Conservation (phyloP, 371 early-diverging fungal genomes). For the Circinella umbellata region DNA sequence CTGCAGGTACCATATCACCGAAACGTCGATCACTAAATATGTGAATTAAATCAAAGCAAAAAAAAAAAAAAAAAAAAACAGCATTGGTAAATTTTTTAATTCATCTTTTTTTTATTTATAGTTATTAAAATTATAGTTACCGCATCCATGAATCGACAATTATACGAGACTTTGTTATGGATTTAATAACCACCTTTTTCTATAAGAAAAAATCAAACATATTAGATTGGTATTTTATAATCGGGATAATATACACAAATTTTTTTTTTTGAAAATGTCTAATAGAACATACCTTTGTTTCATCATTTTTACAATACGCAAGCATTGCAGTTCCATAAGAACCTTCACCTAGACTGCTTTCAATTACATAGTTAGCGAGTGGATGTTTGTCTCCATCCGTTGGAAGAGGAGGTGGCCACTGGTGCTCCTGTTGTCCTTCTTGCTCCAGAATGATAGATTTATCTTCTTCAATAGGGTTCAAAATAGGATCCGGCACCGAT, state of each 20-base stretch:
- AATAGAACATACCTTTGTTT: constrained; percentile 39
- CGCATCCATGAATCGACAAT: constrained; percentile 70
- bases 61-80: neutral
- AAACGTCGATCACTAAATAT: constrained; percentile 55
- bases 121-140: constrained; percentile 8
- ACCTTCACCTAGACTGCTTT: constrained; percentile 73
- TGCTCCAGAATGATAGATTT: neutral
- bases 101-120: no score
- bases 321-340: constrained; percentile 75
- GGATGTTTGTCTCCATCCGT: constrained; percentile 25
- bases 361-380: constrained; percentile 60
- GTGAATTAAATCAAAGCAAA: neutral
- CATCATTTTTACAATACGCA: constrained; percentile 54
- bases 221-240: no score
- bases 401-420: constrained; percentile 10
- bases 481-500: neutral
- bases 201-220: constrained; percentile 6
- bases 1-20: constrained; percentile 68
- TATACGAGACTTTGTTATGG: constrained; percentile 68
- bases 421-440: neutral
- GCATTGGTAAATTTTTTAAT: neutral
- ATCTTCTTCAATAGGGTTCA: no score
- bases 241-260: neutral
- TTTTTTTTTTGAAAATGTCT: neutral
- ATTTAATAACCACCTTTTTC: constrained; percentile 71